These are phyloP conservation scores for Pichia terricola DNA, from an alignment of 1,139 yeast species.

Conservation along the genomic window DNA sequence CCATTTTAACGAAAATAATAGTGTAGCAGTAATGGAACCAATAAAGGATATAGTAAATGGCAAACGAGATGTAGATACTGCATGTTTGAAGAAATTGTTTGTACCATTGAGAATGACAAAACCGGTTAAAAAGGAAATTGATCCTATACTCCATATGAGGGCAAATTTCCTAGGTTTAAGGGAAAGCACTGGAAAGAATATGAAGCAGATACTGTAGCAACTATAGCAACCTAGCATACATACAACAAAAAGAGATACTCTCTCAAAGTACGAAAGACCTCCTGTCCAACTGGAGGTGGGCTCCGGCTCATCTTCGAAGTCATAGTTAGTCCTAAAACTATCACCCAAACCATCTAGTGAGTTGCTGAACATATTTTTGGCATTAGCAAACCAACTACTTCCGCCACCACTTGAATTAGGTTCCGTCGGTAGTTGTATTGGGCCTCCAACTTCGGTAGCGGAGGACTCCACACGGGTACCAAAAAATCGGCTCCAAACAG, in stretches of 20 bases:
- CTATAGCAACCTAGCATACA: slow-evolving; percentile 45
- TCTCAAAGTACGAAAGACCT: slow-evolving; percentile 54
- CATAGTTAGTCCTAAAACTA: neutral
- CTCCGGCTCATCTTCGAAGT: neutral
- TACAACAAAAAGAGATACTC: slow-evolving; percentile 46
- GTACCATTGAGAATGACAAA: slow-evolving; percentile 52
- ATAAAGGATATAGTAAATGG: slow-evolving; percentile 41
- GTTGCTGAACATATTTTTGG: no score
- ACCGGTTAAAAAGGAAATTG: slow-evolving; percentile 45
- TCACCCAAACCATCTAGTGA: neutral
- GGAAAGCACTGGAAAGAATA: slow-evolving; percentile 46
- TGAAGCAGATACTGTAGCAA: slow-evolving; percentile 46
- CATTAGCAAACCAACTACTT: no score
- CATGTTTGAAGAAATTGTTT: slow-evolving; percentile 37
- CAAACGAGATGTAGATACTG: slow-evolving; percentile 41
- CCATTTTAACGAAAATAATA: slow-evolving; percentile 38
- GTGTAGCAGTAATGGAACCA: slow-evolving; percentile 41
- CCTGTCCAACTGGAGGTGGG: slow-evolving; percentile 32
- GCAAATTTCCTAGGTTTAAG: slow-evolving; percentile 53
- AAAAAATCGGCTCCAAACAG: no score
- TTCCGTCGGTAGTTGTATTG: no score
- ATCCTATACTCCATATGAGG: slow-evolving; percentile 52
- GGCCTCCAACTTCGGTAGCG: no score
- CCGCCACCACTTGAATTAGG: no score
- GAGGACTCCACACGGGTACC: no score